Percentiles rank a stretch among this genome's conserved stretches.
These are phyloP conservation scores for Microsporum ferrugineum DNA, from an alignment of 2,329 filamentous ascomycete species.

Conservation along the genomic window DNA sequence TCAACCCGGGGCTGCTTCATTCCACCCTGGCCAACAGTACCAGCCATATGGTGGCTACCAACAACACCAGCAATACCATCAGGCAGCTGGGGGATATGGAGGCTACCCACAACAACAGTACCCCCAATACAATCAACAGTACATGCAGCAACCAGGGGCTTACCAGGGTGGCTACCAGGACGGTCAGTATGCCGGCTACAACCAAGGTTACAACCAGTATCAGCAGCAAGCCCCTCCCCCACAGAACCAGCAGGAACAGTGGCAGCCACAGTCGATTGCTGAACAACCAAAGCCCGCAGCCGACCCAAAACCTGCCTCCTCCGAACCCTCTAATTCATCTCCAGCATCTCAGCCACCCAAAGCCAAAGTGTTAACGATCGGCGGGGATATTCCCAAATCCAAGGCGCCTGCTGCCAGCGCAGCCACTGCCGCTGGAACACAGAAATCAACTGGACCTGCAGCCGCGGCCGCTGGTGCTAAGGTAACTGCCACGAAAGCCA, in stretches of 20 bases:
- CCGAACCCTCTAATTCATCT: constrained; percentile 38
- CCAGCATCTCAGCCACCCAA: constrained; percentile 37
- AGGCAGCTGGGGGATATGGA: constrained; percentile 41
- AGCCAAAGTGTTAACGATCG: constrained; percentile 51
- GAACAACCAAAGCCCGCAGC: constrained; percentile 10
- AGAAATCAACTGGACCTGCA: constrained; percentile 43
- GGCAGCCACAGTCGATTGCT: constrained; percentile 17
- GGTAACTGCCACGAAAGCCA: constrained; percentile 74
- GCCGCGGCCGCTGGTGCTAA: constrained; percentile 57
- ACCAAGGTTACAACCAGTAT: constrained; percentile 31
- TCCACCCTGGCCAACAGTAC: constrained; percentile 61
- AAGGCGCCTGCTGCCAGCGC: constrained; percentile 65
- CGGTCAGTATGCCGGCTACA: neutral
- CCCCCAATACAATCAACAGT: constrained; percentile 22
- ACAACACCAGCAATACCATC: constrained; percentile 38
- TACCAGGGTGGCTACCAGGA: constrained; percentile 16
- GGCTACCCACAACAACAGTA: constrained; percentile 40
- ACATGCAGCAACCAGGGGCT: constrained; percentile 38
- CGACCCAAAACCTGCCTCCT: constrained; percentile 30
- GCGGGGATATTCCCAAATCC: constrained; percentile 48
- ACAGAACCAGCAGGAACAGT: constrained; percentile 37
- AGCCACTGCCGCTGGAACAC: constrained; percentile 29
- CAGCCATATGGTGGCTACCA: constrained; percentile 47
- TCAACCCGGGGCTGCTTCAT: constrained; percentile 58
- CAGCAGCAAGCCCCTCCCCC: constrained; percentile 30